Evolutionary conservation across 345 rosid species (phyloP).

Genomic region (Pistacia integerrima): DNA sequence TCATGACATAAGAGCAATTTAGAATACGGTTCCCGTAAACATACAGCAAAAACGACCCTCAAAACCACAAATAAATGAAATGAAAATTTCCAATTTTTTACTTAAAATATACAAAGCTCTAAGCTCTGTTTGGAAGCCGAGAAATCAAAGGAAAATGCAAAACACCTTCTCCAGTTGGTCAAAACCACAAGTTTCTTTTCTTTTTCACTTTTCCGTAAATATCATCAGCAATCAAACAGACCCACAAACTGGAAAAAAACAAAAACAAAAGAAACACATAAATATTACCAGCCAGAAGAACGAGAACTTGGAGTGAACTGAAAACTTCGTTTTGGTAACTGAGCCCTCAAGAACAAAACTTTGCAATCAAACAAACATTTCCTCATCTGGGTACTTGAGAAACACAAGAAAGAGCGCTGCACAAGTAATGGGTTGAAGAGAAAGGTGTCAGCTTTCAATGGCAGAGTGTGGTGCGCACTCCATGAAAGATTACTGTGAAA

Average conservation of each 20-base stretch:
- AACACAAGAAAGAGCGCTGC: conserved; percentile 25
- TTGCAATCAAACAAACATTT: conserved; percentile 34
- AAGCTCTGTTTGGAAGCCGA: background rate
- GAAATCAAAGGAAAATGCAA: background rate
- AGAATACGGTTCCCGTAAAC: background rate
- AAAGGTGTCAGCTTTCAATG: conserved; percentile 33
- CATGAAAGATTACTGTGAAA: conserved; percentile 27
- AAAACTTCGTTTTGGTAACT: conserved; percentile 36
- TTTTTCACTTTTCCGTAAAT: background rate
- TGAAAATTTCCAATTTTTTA: background rate
- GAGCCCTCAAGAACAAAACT: conserved; percentile 33
- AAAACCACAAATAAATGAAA: background rate
- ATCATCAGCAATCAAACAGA: conserved; percentile 10
- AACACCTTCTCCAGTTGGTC: background rate
- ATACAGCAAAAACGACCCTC: background rate
- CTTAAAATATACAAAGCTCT: background rate
- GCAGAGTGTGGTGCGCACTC: conserved; percentile 27
- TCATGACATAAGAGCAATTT: background rate
- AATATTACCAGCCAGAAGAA: conserved; percentile 41
- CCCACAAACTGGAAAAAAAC: background rate
- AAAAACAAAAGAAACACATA: background rate
- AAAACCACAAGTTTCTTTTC: background rate
- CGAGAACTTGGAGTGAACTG: conserved; percentile 26
- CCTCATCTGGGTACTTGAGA: conserved; percentile 32
- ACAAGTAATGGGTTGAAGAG: conserved; percentile 34